Base-by-base conservation (phyloP, 179 eudicot genomes). In the Gypsophila paniculata region DNA sequence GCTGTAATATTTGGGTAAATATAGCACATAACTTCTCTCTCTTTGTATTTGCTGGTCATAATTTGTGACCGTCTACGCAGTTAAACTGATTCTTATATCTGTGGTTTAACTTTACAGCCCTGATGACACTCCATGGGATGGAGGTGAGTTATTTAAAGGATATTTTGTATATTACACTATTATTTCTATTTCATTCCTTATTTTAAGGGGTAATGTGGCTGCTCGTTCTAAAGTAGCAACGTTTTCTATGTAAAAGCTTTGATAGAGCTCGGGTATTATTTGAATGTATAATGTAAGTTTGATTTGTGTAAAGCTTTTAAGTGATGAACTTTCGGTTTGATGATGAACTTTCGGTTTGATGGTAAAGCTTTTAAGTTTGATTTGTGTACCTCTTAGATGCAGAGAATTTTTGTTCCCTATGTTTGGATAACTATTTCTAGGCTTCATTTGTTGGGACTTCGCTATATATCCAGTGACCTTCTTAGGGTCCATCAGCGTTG, bases 81-180 rank as follows among this genome's bases (percentile, higher is more conserved):
- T 36, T 75, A 8, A 72, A 32, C 52, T 70, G 26, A 19, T 18
- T 66, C 66, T 48, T 78, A 60, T 42, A 12, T 38, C 77, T 64
- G 21, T 64, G 72, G 54, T 48, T 53, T 51, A 60, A 58, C 57
- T 49, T 73, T 84, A 88, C 91, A 89, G 95, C 48, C 95, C 95
- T 52, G 91, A 89, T 77, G 91, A 87, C 75, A 87, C 89, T 61
- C 90, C 95, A 7, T 89, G 95, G 95, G 91, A 89, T 76, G 91
- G 95, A 85, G 95, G 95, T 89, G 70, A 78, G 85, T 72, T 22
- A 46, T 25, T 55, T 65, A 25, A 9, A 46, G 26, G 18, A 29
- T 4, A n/a, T 3, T 38, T 63, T 63, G 14, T 63, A 15, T 17
- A 38, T 14, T 39, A 23, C 11, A 11, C 26, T 17, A 29, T 48